Base-by-base conservation (phyloP, 768 basidiomycete genomes). In the Tephrocybe sp. region DNA sequence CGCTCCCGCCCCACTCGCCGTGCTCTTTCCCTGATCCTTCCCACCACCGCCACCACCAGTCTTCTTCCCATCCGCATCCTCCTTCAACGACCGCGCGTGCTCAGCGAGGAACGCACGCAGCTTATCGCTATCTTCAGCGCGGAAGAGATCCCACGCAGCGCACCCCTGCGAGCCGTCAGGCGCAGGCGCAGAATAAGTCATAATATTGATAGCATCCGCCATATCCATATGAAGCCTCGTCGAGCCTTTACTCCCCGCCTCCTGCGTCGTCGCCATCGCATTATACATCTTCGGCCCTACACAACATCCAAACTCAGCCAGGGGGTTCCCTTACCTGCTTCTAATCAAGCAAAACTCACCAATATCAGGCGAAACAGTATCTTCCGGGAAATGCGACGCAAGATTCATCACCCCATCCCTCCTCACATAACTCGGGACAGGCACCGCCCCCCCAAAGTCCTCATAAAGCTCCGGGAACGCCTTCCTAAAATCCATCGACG, bases 281-380 rank as follows among this genome's bases (percentile, higher is more conserved):
- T 92, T 94, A 68, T 97, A 97, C 90, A 95, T 89, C 70, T 96
- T 97, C 1, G 94, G 94, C 3, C 92, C 92, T 85, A 64, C 34
- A 58, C 59, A 60, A 16, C 58, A n/a, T 32, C 13, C 27, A 27
- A 39, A n/a, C n/a, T n/a, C n/a, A n/a, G n/a, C n/a, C n/a, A n/a
- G n/a, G n/a, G n/a, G n/a, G n/a, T n/a, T n/a, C n/a, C n/a, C n/a
- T n/a, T n/a, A n/a, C n/a, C n/a, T n/a, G n/a, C n/a, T n/a, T n/a
- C n/a, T 15, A 12, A 26, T 26, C 25, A 43, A 3, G 2, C 7
- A 42, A 15, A 22, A 65, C 79, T 39, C 59, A 89, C 88, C 85
- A 11, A 93, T 76, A 62, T 93, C 93, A 15, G 91, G 91, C 24
- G 80, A 82, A 46, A 92, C 69, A 0, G 84, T 82, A 57, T 91